phyloP scores from a whole-genome alignment of 148 eudicot genomes.

The Rhododendron kiyosumense region DNA sequence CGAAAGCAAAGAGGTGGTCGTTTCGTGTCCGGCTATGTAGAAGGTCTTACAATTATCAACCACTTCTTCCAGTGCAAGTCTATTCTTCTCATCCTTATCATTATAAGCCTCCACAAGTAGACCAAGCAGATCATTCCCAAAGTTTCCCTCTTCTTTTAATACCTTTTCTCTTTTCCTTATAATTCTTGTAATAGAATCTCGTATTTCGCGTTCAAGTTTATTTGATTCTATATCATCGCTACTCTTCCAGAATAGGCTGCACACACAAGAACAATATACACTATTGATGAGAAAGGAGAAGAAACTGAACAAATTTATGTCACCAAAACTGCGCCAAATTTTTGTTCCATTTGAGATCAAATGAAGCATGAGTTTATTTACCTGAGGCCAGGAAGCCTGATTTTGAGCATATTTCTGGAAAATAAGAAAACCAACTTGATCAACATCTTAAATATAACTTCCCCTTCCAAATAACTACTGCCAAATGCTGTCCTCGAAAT shows the following conservation, averaged over 20 bases:
- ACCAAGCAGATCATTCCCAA: slow-evolving; percentile 10
- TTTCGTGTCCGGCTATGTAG: slow-evolving; percentile 13
- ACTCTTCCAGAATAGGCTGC: slow-evolving; percentile 5
- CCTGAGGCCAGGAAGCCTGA: background rate
- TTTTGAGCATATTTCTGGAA: background rate
- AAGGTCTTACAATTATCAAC: slow-evolving; percentile 20
- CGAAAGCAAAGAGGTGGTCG: slow-evolving; percentile 8
- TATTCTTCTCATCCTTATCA: background rate
- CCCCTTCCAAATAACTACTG: slow-evolving; percentile 15
- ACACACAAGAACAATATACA: background rate
- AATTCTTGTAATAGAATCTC: background rate
- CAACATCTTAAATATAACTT: slow-evolving; percentile 16
- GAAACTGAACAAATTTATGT: background rate
- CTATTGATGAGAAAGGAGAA: background rate
- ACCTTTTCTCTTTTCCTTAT: slow-evolving; percentile 3
- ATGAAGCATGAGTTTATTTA: background rate
- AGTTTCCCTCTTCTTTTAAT: background rate
- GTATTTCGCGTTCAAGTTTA: slow-evolving; percentile 9
- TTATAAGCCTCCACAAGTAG: slow-evolving; percentile 8
- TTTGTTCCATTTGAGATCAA: too few species aligned
- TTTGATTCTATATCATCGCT: slow-evolving; percentile 5
- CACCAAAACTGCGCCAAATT: background rate
- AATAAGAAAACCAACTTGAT: background rate
- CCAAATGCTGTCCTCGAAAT: slow-evolving; percentile 26
- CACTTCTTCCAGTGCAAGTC: background rate